Percentiles rank a stretch among this genome's conserved stretches.
phyloP scores from a whole-genome alignment of 768 basidiomycete genomes.

The Leccinum obscurum region DNA sequence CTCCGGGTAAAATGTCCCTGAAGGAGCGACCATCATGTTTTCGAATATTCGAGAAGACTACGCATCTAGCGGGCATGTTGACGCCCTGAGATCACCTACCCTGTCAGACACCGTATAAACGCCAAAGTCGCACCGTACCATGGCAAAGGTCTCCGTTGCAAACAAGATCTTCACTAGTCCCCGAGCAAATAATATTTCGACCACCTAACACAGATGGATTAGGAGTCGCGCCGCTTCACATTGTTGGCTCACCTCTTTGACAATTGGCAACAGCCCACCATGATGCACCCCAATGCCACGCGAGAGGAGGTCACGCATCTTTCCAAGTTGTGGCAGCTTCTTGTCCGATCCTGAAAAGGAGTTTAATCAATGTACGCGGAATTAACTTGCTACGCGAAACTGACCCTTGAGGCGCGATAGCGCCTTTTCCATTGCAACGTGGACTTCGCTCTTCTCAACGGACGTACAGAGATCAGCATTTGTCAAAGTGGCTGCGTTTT shows the following conservation, averaged over 20 bases:
- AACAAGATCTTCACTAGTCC: slow-evolving; percentile 96
- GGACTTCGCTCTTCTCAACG: slow-evolving; percentile 95
- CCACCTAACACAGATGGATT: slow-evolving; percentile 55
- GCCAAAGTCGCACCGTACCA: slow-evolving; percentile 54
- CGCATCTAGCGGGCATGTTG: slow-evolving; percentile 98
- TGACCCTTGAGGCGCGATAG: slow-evolving; percentile 87
- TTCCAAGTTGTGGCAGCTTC: slow-evolving; percentile 87
- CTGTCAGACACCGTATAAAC: slow-evolving; percentile 12
- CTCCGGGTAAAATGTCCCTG: slow-evolving; percentile 86
- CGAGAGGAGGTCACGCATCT: slow-evolving; percentile 85
- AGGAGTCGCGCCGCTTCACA: background rate
- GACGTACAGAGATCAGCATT: slow-evolving; percentile 87
- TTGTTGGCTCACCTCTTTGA: slow-evolving; percentile 78
- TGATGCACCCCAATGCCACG: slow-evolving; percentile 98
- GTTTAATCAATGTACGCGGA: slow-evolving; percentile 3
- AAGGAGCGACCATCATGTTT: slow-evolving; percentile 96
- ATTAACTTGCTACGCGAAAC: slow-evolving; percentile 4
- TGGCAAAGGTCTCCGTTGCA: slow-evolving; percentile 98
- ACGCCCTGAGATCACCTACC: slow-evolving; percentile 66
- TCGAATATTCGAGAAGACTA: slow-evolving; percentile 91
- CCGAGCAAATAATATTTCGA: slow-evolving; percentile 93
- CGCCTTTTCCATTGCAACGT: slow-evolving; percentile 91
- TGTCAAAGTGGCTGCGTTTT: slow-evolving; percentile 87
- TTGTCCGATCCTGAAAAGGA: slow-evolving; percentile 74
- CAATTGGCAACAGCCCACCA: slow-evolving; percentile 92